phyloP scores from a whole-genome alignment of 1,139 yeast species.

The Arxiozyma telluris region DNA sequence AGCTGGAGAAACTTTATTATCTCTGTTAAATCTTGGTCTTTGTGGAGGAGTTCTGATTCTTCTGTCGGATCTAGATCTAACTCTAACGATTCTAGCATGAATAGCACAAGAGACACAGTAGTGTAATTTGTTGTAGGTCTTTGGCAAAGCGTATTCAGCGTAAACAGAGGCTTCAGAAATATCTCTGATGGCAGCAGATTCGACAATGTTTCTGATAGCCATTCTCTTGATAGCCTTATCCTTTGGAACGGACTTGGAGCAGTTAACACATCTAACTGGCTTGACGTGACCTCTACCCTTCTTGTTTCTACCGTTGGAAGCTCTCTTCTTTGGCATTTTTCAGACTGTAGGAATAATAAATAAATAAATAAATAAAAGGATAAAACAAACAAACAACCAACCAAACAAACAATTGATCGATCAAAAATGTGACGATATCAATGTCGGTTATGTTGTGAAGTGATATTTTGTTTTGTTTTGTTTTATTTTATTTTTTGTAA shows the following conservation, averaged over 20 bases:
- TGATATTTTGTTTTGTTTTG: too few relatives aligned
- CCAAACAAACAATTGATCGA: background rate
- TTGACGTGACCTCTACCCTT: conserved; percentile 99
- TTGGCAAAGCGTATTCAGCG: conserved; percentile 98
- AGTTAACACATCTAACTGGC: conserved; percentile 99
- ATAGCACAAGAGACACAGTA: conserved; percentile 99
- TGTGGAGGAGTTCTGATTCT: conserved; percentile 98
- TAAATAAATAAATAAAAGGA: background rate
- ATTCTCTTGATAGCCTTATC: conserved; percentile 99
- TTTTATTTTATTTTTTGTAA: background rate
- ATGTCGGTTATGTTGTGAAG: background rate
- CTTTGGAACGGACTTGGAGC: conserved; percentile 99
- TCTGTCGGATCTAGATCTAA: conserved; percentile 98
- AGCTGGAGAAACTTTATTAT: conserved; percentile 92
- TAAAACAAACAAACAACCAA: too few relatives aligned
- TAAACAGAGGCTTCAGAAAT: conserved; percentile 98
- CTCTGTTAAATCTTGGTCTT: conserved; percentile 92
- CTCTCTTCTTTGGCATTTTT: conserved; percentile 99
- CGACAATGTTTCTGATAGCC: conserved; percentile 99
- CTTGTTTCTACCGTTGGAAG: conserved; percentile 99
- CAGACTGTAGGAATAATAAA: background rate
- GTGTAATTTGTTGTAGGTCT: conserved; percentile 98
- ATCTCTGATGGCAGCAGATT: conserved; percentile 99
- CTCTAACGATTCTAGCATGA: conserved; percentile 99
- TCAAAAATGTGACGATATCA: background rate